Evolutionary conservation across 192 early-diverging fungal genomes (phyloP), one percentile per base, ranked within the genome.

Genomic region (Coemansia sp.): DNA sequence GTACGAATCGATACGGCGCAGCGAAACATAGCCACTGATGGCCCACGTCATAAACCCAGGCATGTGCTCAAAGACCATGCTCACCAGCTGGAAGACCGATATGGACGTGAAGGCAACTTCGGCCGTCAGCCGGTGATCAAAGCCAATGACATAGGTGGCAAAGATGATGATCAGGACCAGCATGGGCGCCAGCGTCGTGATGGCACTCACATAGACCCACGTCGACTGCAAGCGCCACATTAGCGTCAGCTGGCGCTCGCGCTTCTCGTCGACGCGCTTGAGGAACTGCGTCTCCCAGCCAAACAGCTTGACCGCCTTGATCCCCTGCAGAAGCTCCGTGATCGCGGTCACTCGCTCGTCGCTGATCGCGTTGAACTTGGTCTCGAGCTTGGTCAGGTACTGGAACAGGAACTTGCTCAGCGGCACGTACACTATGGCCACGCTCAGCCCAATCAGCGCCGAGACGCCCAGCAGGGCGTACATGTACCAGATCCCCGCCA

Each of bases 291-390:
- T 44, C 64, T 89, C 87, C 88, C 88, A 90, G 18, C 82, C 85
- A 64, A 88, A 87, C 55, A 95, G 82, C 56, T 98, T 98, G 40
- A 98, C 82, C 18, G 95, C 85, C 31, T 89, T 79, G 37, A 98
- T 94, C 18, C 89, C 91, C 65, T 89, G 79, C 20, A 93, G 60
- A 21, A 89, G 68, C 72, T 96, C 91, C 44, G 87, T 95, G 27
- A 88, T 82, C 31, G 77, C 67, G 23, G 81, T 76, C 20, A 95
- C 69, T 11, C 92, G 79, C 48, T 85, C 78, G 57, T 95, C 92
- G 38, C 77, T 74, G 28, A 82, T 64, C 6, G 64, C 40, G 40
- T 70, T 85, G n/a, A 84, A 55, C 21, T 69, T 68, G 14, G 78
- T 68, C 52, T 89, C 82, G 60, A 80, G 39, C n/a, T 51, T 60